Evolutionary conservation across 805 yeast genomes (phyloP).

Genomic region (Dipodascus geniculatus): DNA sequence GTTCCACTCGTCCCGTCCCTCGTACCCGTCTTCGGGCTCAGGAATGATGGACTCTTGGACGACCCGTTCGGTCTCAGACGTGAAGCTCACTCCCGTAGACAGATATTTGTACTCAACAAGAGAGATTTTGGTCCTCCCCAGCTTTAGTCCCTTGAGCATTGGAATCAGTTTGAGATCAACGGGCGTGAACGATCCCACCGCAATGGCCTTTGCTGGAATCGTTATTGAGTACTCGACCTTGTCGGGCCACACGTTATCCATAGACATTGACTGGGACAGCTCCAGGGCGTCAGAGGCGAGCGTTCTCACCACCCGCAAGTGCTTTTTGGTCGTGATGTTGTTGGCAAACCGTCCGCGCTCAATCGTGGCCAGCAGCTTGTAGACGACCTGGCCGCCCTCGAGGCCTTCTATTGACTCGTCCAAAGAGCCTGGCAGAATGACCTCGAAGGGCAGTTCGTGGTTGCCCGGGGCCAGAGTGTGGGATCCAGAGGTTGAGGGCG

Average conservation of each 20-base stretch:
- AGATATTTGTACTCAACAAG: constrained; percentile 56
- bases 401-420: constrained; percentile 87
- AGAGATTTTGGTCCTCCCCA: constrained; percentile 59
- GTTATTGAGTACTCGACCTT: constrained; percentile 84
- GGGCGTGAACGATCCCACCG: constrained; percentile 73
- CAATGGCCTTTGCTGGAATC: constrained; percentile 78
- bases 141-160: constrained; percentile 60
- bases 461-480: constrained; percentile 39
- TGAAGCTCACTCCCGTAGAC: constrained; percentile 45
- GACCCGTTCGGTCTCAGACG: constrained; percentile 50
- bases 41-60: constrained; percentile 38
- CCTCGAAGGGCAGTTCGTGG: constrained; percentile 82
- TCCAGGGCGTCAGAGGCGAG: constrained; percentile 80
- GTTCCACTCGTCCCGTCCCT: constrained; percentile 60
- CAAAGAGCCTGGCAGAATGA: constrained; percentile 71
- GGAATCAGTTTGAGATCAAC: constrained; percentile 68
- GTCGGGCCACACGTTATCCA: constrained; percentile 90
- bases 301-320: constrained; percentile 73
- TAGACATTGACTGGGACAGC: constrained; percentile 80
- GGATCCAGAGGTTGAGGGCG: constrained; percentile 1
- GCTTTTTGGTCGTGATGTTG: constrained; percentile 54
- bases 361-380: constrained; percentile 60
- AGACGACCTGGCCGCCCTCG: constrained; percentile 45
- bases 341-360: constrained; percentile 73
- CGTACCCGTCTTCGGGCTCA: constrained; percentile 28